Conservation (phyloP, 768 basidiomycete genomes). For the Boletus fagicola region DNA sequence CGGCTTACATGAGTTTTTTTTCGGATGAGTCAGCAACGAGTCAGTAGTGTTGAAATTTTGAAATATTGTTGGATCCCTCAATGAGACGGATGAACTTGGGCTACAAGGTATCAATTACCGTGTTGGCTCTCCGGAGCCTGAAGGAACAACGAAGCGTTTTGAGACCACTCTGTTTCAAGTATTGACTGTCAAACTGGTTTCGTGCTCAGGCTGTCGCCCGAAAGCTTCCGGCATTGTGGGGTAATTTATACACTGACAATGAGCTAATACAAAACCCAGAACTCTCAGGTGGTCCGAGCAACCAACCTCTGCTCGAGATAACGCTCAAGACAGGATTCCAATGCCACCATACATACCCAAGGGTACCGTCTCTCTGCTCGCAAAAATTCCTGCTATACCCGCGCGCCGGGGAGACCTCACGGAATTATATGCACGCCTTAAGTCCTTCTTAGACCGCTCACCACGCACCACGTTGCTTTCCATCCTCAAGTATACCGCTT, state of each 20-base stretch:
- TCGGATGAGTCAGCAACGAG: no score
- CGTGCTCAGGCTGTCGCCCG: background rate
- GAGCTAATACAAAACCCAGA: background rate
- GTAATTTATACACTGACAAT: no score
- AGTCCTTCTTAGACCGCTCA: slow-evolving; percentile 1
- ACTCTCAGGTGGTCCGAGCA: background rate
- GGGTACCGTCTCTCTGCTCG: slow-evolving; percentile 5
- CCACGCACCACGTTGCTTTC: slow-evolving; percentile 6
- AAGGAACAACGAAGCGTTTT: no score
- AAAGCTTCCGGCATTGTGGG: background rate
- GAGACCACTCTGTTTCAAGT: no score
- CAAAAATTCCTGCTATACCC: slow-evolving; percentile 16
- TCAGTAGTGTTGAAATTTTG: no score
- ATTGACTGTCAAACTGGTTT: no score
- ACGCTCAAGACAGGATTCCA: background rate
- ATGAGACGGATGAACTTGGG: no score
- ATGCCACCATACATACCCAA: slow-evolving; percentile 14
- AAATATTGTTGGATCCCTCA: no score
- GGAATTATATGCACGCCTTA: slow-evolving; percentile 6
- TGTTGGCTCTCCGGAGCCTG: no score
- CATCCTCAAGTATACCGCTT: slow-evolving; percentile 19
- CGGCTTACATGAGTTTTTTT: no score
- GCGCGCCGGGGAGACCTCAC: background rate
- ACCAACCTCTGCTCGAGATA: background rate
- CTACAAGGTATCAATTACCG: no score